A percentile compares a stretch with the other conserved stretches of the same genome.
Evolutionary conservation across 2,329 filamentous ascomycete species (phyloP).

Genomic region (Fusarium drepaniforme): DNA sequence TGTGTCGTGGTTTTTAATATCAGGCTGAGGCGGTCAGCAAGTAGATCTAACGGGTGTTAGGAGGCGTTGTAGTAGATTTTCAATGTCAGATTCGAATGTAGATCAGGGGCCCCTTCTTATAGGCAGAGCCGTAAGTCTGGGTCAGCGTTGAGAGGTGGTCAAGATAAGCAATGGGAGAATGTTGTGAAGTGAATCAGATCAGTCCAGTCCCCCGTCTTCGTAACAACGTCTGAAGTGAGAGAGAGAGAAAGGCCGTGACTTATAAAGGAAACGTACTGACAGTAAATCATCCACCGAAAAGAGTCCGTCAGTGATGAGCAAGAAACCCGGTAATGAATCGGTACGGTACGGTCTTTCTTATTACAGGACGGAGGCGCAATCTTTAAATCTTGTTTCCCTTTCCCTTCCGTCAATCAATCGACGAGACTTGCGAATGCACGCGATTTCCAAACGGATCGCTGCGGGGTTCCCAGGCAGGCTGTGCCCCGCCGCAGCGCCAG

Average conservation of each 20-base stretch:
- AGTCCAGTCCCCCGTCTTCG: neutral
- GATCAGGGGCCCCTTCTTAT: neutral
- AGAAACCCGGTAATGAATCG: neutral
- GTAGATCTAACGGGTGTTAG: neutral
- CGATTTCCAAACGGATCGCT: neutral
- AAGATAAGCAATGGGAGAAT: constrained; percentile 4
- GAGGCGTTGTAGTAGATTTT: neutral
- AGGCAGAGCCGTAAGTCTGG: neutral
- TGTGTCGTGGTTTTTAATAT: neutral
- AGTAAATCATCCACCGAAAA: constrained; percentile 1
- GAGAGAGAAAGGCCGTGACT: neutral
- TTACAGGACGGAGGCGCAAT: neutral
- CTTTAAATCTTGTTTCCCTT: neutral
- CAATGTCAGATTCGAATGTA: neutral
- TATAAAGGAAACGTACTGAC: constrained; percentile 5
- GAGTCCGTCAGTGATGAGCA: neutral
- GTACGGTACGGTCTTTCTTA: neutral
- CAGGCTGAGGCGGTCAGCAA: constrained; percentile 9
- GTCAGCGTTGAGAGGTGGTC: neutral
- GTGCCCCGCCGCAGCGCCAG: constrained; percentile 5
- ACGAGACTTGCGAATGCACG: neutral
- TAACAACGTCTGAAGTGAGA: neutral
- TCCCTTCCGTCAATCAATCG: constrained; percentile 4
- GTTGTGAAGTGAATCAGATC: constrained; percentile 23
- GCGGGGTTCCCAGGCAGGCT: neutral